Evolutionary conservation across 371 early-diverging fungal genomes (phyloP), one percentile per base, ranked within the genome.

Genomic region (Syncephalis plumigaleata): DNA sequence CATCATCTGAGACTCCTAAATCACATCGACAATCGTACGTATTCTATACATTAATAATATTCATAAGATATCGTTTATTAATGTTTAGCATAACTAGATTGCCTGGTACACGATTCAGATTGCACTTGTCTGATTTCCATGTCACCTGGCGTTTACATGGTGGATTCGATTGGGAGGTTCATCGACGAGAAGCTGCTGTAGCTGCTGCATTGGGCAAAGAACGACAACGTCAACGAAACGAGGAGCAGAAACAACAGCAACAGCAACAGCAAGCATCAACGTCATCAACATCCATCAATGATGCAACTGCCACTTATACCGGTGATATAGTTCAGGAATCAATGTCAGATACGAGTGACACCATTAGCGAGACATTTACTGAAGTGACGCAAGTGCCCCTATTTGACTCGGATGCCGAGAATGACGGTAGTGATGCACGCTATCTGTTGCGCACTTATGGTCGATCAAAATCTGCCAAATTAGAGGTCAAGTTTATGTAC

Each of bases 121-220:
- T 47, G 3, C 18, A 36, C 5, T 13, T 38, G 8, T 16, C 8
- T 3, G 70, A 81, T 45, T 68, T 77, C 42, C 69, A 75, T 52
- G 43, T 82, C 24, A 45, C 63, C 1, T 77, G 74, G 74, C 66
- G 69, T 11, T 49, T 84, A 9, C 77, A 71, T 38, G 77, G 78
- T 50, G 82, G 81, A 0, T 64, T 62, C 45, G 74, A 75, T 47
- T 75, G 69, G 69, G 52, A 51, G 11, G 55, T 59, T 36, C 50
- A 64, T 8, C 53, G 54, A 27, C 23, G 43, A 2, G 56, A 50
- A 16, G 56, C 52, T 42, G 47, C 49, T 7, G 38, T 45, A 9
- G 9, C 39, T 18, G 36, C 38, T 2, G 24, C 27, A 18, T 37
- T 13, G 1, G 52, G 23, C 2, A 52, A 52, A 24, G 23, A 46